Evolutionary conservation across 345 rosid genomes (phyloP).

Genomic region (Odontarrhena argentea): DNA sequence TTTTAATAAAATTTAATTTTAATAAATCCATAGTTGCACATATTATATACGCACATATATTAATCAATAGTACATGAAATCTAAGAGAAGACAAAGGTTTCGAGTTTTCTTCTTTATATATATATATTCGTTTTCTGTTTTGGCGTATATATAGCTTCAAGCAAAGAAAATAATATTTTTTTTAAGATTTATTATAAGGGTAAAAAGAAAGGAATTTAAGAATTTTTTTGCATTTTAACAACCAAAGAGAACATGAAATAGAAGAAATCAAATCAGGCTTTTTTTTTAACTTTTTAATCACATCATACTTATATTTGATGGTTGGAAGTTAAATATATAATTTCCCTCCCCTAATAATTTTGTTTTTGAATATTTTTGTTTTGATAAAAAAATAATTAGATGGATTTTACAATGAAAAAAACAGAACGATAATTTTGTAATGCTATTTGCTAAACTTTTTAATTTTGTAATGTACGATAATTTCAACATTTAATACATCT

Average conservation of each 20-base stretch:
- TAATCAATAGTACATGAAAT: conserved; percentile 15
- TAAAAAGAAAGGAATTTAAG: neutral
- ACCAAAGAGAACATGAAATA: neutral
- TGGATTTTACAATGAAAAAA: too few species aligned
- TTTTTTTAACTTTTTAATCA: too few species aligned
- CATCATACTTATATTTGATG: neutral
- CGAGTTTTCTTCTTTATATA: conserved; percentile 26
- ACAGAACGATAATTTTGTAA: too few species aligned
- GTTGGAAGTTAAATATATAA: neutral
- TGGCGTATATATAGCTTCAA: neutral
- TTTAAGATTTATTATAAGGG: neutral
- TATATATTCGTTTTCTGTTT: conserved; percentile 17
- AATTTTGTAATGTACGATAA: too few species aligned
- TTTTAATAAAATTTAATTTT: neutral
- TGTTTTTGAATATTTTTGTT: too few species aligned
- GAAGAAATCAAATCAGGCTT: neutral
- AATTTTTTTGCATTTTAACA: neutral
- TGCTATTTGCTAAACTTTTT: too few species aligned
- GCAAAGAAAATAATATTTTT: neutral
- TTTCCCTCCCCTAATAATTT: too few species aligned
- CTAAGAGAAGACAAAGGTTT: conserved; percentile 18
- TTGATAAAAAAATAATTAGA: too few species aligned
- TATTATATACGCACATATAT: conserved; percentile 11
- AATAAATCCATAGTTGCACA: neutral
- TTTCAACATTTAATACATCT: too few species aligned